Percentiles rank a stretch among this genome's conserved stretches.
These are phyloP conservation scores for Candida sp. DNA, from an alignment of 1,139 yeast genomes.

Conservation along the genomic window DNA sequence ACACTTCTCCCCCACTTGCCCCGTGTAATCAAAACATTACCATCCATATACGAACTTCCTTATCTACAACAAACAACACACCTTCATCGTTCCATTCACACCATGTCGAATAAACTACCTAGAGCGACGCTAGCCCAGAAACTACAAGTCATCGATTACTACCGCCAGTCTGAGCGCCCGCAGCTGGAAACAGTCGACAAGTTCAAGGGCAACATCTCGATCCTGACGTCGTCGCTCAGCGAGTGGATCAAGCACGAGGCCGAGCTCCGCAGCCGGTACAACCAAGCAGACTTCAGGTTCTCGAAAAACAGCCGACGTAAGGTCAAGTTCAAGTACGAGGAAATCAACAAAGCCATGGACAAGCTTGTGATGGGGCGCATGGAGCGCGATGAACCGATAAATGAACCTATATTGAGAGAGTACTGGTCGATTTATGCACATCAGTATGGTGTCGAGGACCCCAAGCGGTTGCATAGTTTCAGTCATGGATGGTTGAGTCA, in stretches of 20 bases:
- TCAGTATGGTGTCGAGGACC: conserved; percentile 62
- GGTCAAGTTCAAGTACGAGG: conserved; percentile 57
- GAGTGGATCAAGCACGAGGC: conserved; percentile 63
- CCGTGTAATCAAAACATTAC: too few relatives aligned
- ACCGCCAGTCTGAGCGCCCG: conserved; percentile 51
- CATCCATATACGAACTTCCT: too few relatives aligned
- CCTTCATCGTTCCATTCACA: too few relatives aligned
- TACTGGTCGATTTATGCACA: conserved; percentile 62
- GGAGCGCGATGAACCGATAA: conserved; percentile 49
- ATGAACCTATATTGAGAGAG: conserved; percentile 58
- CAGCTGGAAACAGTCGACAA: conserved; percentile 62
- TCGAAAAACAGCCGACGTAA: conserved; percentile 49
- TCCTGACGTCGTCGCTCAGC: conserved; percentile 60
- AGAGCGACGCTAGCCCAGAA: conserved; percentile 65
- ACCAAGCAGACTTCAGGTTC: conserved; percentile 38
- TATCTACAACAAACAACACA: too few relatives aligned
- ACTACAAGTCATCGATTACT: conserved; percentile 55
- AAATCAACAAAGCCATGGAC: conserved; percentile 63
- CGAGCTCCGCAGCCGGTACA: conserved; percentile 48
- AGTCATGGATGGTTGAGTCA: conserved; percentile 68
- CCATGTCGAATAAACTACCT: conserved; percentile 34
- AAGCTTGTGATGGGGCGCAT: conserved; percentile 49
- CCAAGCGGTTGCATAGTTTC: conserved; percentile 55
- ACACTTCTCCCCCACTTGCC: too few relatives aligned
- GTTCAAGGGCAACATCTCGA: conserved; percentile 51